These are phyloP conservation scores for Rhizopogon vinicolor DNA, from an alignment of 768 basidiomycete genomes.

Conservation along the genomic window DNA sequence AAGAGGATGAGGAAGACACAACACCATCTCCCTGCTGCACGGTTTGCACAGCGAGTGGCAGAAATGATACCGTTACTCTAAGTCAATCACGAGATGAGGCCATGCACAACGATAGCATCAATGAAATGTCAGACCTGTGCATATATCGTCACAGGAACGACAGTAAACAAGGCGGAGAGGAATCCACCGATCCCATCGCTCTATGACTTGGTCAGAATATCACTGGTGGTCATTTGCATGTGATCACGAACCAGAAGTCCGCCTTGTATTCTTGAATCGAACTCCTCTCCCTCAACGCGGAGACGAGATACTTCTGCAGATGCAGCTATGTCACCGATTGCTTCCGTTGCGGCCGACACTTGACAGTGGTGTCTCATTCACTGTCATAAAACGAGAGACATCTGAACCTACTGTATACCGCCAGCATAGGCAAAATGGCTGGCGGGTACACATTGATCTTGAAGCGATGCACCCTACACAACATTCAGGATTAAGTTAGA, in stretches of 20 bases:
- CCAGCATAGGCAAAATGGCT: constrained; percentile 56
- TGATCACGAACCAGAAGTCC: constrained; percentile 57
- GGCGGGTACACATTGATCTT: constrained; percentile 74
- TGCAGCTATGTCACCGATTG: constrained; percentile 81
- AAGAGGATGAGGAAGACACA: constrained; percentile 77
- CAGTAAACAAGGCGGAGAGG: constrained; percentile 75
- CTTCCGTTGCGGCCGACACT: constrained; percentile 79
- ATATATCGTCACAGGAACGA: constrained; percentile 75
- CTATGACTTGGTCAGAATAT: constrained; percentile 20
- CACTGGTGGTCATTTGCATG: background rate
- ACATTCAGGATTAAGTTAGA: background rate
- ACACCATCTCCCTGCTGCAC: constrained; percentile 74
- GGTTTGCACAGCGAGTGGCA: constrained; percentile 81
- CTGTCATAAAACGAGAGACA: constrained; percentile 29
- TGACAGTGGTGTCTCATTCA: background rate
- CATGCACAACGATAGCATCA: background rate
- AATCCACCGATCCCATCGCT: constrained; percentile 82
- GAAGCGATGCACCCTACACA: constrained; percentile 64
- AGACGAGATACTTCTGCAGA: constrained; percentile 78
- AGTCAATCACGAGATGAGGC: background rate
- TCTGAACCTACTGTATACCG: constrained; percentile 45
- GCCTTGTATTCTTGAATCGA: constrained; percentile 80
- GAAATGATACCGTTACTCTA: constrained; percentile 81
- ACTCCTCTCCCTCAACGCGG: constrained; percentile 68
- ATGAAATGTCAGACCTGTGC: constrained; percentile 43